Percentiles rank a stretch among this genome's conserved stretches.
Evolutionary conservation across 179 eudicot species (phyloP).

Genomic region (Camellia oleifera): DNA sequence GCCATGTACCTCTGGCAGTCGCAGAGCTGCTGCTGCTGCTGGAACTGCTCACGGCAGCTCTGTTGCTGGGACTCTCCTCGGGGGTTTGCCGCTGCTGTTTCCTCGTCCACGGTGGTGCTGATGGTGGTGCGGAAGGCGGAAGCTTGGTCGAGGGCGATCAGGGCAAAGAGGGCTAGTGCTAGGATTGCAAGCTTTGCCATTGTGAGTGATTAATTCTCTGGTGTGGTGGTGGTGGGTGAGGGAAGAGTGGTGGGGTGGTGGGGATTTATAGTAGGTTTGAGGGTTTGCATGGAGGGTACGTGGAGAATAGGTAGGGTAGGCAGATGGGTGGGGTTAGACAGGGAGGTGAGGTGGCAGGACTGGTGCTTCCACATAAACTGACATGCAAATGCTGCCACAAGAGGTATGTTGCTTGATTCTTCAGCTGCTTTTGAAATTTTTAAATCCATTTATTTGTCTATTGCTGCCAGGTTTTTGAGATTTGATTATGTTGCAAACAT

Average conservation of each 20-base stretch:
- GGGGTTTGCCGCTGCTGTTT: no score
- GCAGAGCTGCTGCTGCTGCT: slow-evolving; percentile 3
- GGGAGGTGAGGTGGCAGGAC: background rate
- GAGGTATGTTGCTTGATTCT: no score
- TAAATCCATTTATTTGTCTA: no score
- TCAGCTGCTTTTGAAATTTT: no score
- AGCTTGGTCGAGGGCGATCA: background rate
- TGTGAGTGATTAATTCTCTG: background rate
- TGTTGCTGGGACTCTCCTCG: no score
- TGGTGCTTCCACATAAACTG: background rate
- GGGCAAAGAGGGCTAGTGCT: slow-evolving; percentile 6
- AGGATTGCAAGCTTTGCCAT: slow-evolving; percentile 8
- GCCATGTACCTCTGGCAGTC: background rate
- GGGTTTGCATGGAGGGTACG: background rate
- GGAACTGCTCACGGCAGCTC: background rate
- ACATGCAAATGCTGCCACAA: no score
- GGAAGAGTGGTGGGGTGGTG: background rate
- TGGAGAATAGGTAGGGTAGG: background rate
- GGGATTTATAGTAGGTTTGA: background rate
- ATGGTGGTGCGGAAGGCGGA: slow-evolving; percentile 1
- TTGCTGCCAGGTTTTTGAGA: no score
- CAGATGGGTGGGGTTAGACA: background rate
- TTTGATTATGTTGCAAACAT: no score
- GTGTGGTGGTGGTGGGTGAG: no score
- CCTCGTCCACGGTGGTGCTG: slow-evolving; percentile 1